Percentiles rank a stretch among this genome's conserved stretches.
phyloP scores from a whole-genome alignment of 2,329 filamentous ascomycete genomes.

The Aspergillus melleus region DNA sequence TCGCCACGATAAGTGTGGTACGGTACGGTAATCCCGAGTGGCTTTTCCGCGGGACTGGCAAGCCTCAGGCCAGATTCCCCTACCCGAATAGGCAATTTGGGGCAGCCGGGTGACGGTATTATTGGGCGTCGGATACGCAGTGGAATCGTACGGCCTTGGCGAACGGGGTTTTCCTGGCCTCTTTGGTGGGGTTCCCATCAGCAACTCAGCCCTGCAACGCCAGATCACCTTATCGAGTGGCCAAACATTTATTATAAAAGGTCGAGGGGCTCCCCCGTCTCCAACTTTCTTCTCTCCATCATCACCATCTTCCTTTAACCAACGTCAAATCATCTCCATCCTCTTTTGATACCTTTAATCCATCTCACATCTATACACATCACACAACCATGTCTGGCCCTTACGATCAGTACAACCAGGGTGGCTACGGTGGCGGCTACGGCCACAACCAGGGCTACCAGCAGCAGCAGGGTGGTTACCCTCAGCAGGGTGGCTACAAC shows the following conservation, averaged over 20 bases:
- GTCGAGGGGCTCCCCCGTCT: slow-evolving; percentile 5
- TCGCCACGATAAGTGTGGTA: too few species aligned
- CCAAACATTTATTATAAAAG: slow-evolving; percentile 18
- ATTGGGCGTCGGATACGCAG: not conserved
- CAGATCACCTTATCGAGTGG: slow-evolving; percentile 17
- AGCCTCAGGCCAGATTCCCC: not conserved
- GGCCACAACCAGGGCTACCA: slow-evolving; percentile 27
- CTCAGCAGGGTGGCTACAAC: slow-evolving; percentile 24
- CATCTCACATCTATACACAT: slow-evolving; percentile 2
- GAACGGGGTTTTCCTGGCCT: slow-evolving; percentile 1
- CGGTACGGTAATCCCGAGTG: too few species aligned
- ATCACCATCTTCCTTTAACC: slow-evolving; percentile 3
- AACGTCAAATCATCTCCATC: slow-evolving; percentile 1
- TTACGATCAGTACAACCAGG: slow-evolving; percentile 29
- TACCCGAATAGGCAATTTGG: not conserved
- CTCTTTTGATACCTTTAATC: slow-evolving; percentile 8
- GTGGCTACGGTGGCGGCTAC: slow-evolving; percentile 21
- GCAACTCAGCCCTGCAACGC: slow-evolving; percentile 18
- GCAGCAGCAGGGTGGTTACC: slow-evolving; percentile 21
- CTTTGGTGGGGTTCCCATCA: slow-evolving; percentile 10
- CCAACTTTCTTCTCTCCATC: slow-evolving; percentile 2
- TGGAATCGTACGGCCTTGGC: slow-evolving; percentile 12
- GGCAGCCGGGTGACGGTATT: slow-evolving; percentile 5
- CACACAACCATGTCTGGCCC: slow-evolving; percentile 26
- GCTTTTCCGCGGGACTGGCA: too few species aligned